A percentile compares a stretch with the other conserved stretches of the same genome.
phyloP scores from a whole-genome alignment of 2,329 filamentous ascomycete species.

The Colletotrichum liaoningense region DNA sequence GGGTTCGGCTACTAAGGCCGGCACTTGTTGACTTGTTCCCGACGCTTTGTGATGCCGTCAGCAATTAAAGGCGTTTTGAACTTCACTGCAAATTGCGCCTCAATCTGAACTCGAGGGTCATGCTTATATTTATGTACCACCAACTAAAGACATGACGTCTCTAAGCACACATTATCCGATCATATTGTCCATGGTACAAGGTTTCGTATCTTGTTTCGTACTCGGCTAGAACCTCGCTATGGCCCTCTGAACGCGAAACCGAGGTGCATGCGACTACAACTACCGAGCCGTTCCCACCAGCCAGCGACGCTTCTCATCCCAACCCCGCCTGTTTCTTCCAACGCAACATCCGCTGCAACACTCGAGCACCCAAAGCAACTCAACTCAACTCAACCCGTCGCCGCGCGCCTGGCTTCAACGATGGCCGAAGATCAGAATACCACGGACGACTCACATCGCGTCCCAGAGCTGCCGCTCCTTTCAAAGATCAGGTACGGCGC shows the following conservation, averaged over 20 bases:
- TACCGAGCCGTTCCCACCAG: conserved; percentile 25
- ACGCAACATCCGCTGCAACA: conserved; percentile 6
- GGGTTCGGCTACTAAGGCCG: background rate
- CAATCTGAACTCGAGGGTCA: background rate
- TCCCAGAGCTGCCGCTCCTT: conserved; percentile 12
- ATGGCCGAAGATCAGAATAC: conserved; percentile 28
- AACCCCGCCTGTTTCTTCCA: conserved; percentile 22
- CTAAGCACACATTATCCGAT: background rate
- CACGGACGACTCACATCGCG: conserved; percentile 13
- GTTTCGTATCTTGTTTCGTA: conserved; percentile 32
- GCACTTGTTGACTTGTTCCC: background rate
- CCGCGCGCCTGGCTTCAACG: conserved; percentile 3
- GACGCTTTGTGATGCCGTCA: background rate
- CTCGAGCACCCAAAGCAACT: conserved; percentile 21
- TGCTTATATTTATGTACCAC: background rate
- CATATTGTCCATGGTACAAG: too few relatives aligned
- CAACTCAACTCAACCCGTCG: conserved; percentile 3
- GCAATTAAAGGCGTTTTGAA: background rate
- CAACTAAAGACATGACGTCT: background rate
- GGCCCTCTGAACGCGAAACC: conserved; percentile 18
- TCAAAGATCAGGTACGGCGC: conserved; percentile 28
- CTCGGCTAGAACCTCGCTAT: conserved; percentile 21
- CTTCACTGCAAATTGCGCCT: background rate
- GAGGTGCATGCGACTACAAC: conserved; percentile 30
- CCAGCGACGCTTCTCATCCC: background rate